phyloP scores from a whole-genome alignment of 805 yeast genomes.

The Candida silvicultrix region DNA sequence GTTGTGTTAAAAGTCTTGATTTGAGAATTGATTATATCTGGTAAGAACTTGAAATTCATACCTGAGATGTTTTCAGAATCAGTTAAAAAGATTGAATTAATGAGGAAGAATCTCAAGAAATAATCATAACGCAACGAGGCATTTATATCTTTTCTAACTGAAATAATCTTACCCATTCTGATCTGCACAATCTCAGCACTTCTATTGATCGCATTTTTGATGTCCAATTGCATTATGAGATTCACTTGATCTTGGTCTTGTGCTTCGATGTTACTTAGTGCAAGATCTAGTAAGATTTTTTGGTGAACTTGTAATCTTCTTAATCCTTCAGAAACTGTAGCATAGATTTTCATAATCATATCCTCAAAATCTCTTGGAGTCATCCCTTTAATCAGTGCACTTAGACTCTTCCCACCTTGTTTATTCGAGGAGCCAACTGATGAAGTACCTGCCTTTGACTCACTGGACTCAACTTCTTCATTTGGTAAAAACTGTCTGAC shows the following conservation, averaged over 20 bases:
- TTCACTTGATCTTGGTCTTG: constrained; percentile 25
- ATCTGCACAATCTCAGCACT: constrained; percentile 69
- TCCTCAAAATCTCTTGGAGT: constrained; percentile 69
- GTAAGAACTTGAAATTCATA: constrained; percentile 45
- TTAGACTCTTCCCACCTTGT: constrained; percentile 27
- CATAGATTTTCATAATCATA: constrained; percentile 56
- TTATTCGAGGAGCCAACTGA: constrained; percentile 8
- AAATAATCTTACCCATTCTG: constrained; percentile 70
- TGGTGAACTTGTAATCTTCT: constrained; percentile 74
- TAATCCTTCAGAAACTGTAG: constrained; percentile 64
- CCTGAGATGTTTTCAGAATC: constrained; percentile 86
- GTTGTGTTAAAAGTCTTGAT: constrained; percentile 50
- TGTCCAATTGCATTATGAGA: constrained; percentile 54
- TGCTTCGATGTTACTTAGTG: constrained; percentile 38
- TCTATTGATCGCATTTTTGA: constrained; percentile 55
- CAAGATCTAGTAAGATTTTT: constrained; percentile 66
- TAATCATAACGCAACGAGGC: constrained; percentile 49
- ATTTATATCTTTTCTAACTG: constrained; percentile 69
- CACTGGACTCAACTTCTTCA: constrained; percentile 24
- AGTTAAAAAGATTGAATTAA: constrained; percentile 62
- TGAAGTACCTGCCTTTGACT: constrained; percentile 6
- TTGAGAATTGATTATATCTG: constrained; percentile 63
- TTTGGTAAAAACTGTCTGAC: constrained; percentile 62
- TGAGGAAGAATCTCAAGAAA: constrained; percentile 61
- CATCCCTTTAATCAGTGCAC: constrained; percentile 50